Percentiles rank a stretch among this genome's conserved stretches.
phyloP scores from a whole-genome alignment of 257 asterid genomes.

The Fraxinus quadrangulata region DNA sequence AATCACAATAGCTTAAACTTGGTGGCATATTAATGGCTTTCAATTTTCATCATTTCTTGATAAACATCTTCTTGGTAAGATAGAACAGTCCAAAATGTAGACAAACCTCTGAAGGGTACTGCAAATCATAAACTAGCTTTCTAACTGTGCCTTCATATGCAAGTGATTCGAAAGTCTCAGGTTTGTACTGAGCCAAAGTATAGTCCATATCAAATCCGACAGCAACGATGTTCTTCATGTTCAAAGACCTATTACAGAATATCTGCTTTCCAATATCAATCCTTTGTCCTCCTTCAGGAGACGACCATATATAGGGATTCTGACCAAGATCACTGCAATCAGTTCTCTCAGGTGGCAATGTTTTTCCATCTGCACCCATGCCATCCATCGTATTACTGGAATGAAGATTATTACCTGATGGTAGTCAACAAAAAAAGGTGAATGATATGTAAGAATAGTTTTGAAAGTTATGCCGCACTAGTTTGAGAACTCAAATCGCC shows the following conservation, averaged over 20 bases:
- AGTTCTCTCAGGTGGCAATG: conserved; percentile 41
- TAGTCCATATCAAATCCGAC: conserved; percentile 99
- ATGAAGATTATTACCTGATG: conserved; percentile 43
- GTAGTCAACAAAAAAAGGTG: conserved; percentile 21
- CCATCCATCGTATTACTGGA: conserved; percentile 53
- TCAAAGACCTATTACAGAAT: conserved; percentile 76
- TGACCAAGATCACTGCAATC: conserved; percentile 39
- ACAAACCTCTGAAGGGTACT: conserved; percentile 87
- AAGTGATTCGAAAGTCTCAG: conserved; percentile 85
- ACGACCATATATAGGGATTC: conserved; percentile 65
- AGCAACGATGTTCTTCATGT: conserved; percentile 87
- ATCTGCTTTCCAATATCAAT: conserved; percentile 5
- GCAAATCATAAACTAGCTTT: conserved; percentile 84
- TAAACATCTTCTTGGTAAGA: conserved; percentile 20
- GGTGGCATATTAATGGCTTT: conserved; percentile 18
- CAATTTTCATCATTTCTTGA: conserved; percentile 14
- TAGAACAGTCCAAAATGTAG: conserved; percentile 6
- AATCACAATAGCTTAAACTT: conserved; percentile 7
- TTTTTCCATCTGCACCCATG: conserved; percentile 19
- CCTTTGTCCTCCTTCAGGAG: conserved; percentile 67
- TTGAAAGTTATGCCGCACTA: conserved; percentile 6
- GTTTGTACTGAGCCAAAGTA: conserved; percentile 88
- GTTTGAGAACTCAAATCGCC: neutral
- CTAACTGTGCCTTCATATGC: conserved; percentile 42
- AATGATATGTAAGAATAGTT: neutral